Percentiles rank a stretch among this genome's conserved stretches.
Conservation (phyloP, 805 yeast species). For the Blastobotrys terrestris region DNA sequence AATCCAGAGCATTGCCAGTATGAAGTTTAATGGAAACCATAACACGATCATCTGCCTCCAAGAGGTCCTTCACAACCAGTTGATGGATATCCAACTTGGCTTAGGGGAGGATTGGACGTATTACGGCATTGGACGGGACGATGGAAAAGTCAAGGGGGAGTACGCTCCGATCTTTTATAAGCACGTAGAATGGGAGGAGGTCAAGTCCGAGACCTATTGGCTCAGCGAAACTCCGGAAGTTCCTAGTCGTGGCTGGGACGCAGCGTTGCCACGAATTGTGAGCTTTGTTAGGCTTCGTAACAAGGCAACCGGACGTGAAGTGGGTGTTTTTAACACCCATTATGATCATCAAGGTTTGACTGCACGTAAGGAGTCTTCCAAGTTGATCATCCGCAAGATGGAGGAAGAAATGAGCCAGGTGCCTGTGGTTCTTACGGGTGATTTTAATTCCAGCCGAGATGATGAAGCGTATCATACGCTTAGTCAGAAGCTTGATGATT, state of each 20-base stretch:
- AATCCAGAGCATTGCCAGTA: conserved; percentile 35
- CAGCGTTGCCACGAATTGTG: conserved; percentile 35
- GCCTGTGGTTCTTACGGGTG: conserved; percentile 47
- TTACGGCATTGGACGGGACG: conserved; percentile 47
- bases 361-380: conserved; percentile 43
- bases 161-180: conserved; percentile 44
- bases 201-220: conserved; percentile 45
- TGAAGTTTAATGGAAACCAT: conserved; percentile 30
- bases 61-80: conserved; percentile 43
- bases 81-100: conserved; percentile 37
- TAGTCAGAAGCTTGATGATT: conserved; percentile 33
- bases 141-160: conserved; percentile 46
- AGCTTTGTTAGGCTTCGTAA: conserved; percentile 25
- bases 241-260: conserved; percentile 51
- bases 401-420: conserved; percentile 32
- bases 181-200: conserved; percentile 30
- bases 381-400: conserved; percentile 32
- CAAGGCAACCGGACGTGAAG: conserved; percentile 15
- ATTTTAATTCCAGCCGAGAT: conserved; percentile 47
- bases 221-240: conserved; percentile 46
- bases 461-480: conserved; percentile 40
- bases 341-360: conserved; percentile 43
- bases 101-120: conserved; percentile 38
- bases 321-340: conserved; percentile 42
- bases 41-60: conserved; percentile 42